phyloP scores from a whole-genome alignment of 352 stramenopile genomes.

The Globisporangium lucens region DNA sequence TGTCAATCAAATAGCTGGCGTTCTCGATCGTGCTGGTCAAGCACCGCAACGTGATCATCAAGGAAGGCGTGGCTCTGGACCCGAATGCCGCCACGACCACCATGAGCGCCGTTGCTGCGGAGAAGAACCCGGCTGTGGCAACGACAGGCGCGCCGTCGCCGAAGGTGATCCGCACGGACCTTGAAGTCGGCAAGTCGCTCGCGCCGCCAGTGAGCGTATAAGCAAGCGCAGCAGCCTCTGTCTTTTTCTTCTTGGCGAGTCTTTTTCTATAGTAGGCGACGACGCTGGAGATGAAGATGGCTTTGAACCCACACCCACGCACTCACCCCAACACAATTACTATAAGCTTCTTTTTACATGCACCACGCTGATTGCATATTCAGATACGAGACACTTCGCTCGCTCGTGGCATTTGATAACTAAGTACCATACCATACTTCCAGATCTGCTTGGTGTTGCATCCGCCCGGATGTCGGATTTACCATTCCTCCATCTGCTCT shows the following conservation, averaged over 20 bases:
- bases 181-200: constrained; percentile 54
- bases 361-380: not conserved
- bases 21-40: constrained; percentile 72
- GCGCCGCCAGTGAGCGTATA: constrained; percentile 73
- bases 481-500: too few species aligned
- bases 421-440: not conserved
- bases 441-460: not conserved
- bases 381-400: not conserved
- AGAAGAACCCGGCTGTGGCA: constrained; percentile 43
- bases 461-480: not conserved
- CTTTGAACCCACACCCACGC: not conserved
- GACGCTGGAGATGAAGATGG: not conserved
- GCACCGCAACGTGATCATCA: constrained; percentile 82
- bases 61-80: constrained; percentile 52
- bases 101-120: constrained; percentile 26
- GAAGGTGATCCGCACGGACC: constrained; percentile 61
- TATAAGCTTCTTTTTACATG: not conserved
- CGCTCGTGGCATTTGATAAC: not conserved
- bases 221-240: constrained; percentile 13
- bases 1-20: constrained; percentile 27
- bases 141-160: constrained; percentile 38
- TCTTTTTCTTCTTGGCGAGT: not conserved
- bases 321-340: not conserved
- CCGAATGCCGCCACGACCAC: constrained; percentile 21
- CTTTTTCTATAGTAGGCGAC: not conserved